Evolutionary conservation across 2,329 filamentous ascomycete genomes (phyloP).

Genomic region (Aspergillus calidoustus): DNA sequence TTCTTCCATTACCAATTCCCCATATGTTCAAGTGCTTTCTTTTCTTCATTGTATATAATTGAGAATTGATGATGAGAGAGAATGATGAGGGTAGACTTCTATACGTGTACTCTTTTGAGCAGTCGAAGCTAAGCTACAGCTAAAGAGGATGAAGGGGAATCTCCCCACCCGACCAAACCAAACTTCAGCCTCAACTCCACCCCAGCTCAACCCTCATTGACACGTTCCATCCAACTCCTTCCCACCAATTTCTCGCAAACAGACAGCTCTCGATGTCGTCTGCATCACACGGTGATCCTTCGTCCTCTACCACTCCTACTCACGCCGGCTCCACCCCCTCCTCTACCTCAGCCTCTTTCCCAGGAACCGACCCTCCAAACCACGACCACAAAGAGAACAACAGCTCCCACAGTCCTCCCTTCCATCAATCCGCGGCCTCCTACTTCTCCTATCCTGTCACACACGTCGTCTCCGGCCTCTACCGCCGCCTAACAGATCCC

Average conservation of each 20-base stretch:
- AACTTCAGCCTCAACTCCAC: slow-evolving; percentile 15
- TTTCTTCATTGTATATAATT: background rate
- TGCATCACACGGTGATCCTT: slow-evolving; percentile 6
- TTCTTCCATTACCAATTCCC: slow-evolving; percentile 6
- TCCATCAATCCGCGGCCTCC: slow-evolving; percentile 45
- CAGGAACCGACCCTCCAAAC: slow-evolving; percentile 23
- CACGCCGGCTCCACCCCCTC: slow-evolving; percentile 19
- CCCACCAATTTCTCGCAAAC: slow-evolving; percentile 9
- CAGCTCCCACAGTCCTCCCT: slow-evolving; percentile 26
- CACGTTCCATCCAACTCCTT: slow-evolving; percentile 1
- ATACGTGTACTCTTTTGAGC: background rate
- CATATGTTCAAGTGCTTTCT: background rate
- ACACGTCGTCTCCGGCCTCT: slow-evolving; percentile 64
- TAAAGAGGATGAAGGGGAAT: background rate
- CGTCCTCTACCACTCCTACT: slow-evolving; percentile 13
- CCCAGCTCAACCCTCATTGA: background rate
- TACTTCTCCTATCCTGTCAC: slow-evolving; percentile 58
- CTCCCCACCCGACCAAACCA: slow-evolving; percentile 16
- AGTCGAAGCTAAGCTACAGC: background rate
- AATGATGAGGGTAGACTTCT: background rate
- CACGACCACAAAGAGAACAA: slow-evolving; percentile 7
- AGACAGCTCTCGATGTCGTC: slow-evolving; percentile 22
- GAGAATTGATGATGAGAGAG: background rate
- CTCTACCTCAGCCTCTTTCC: slow-evolving; percentile 21
- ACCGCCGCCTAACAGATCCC: slow-evolving; percentile 65